Evolutionary conservation across 768 basidiomycete genomes (phyloP), one percentile per base, ranked within the genome.

Genomic region (Termitomyces sp.): DNA sequence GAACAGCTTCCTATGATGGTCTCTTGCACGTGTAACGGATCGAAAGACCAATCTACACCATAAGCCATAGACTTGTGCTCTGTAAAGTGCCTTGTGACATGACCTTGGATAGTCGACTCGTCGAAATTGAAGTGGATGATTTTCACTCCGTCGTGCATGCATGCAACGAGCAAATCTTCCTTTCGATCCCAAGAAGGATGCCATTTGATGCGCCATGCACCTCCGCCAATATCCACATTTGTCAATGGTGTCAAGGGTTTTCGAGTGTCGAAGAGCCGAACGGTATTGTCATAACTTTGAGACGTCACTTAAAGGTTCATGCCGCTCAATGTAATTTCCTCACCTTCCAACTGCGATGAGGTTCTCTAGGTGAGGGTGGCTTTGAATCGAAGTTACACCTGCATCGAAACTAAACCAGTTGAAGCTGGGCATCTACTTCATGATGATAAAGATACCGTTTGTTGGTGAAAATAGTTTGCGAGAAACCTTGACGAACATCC

Each of bases 101-200:
- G 46, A 24, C 55, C 69, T 33, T 37, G 64, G 20, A 60, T 61
- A 24, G 53, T 46, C 13, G 5, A 62, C 28, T 56, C 54, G 42
- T 68, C 71, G 57, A 91, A 81, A 5, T 67, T 69, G 62, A 91
- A 83, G 2, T 71, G 76, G 47, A 94, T 69, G 6, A 96, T 77
- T 68, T 97, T 97, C 80, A 93, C 95, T 10, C 96, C 95, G 61
- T 94, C 94, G 67, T 96, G 95, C 97, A 98, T 99, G 67, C 91
- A 94, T 0, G 95, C 97, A n/a, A 94, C 85, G 20, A 98, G 81
- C 2, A 98, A 77, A 65, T 95, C 90, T 37, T 80, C 65, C 60
- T 79, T 81, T 46, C 94, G 81, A n/a, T 66, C 63, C 2, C 77
- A 61, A 5, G 81, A 81, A 7, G 95, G 94, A 71, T 98, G 94